Conservation (phyloP, 2,329 filamentous ascomycete genomes). For the Fusarium drepaniforme region DNA sequence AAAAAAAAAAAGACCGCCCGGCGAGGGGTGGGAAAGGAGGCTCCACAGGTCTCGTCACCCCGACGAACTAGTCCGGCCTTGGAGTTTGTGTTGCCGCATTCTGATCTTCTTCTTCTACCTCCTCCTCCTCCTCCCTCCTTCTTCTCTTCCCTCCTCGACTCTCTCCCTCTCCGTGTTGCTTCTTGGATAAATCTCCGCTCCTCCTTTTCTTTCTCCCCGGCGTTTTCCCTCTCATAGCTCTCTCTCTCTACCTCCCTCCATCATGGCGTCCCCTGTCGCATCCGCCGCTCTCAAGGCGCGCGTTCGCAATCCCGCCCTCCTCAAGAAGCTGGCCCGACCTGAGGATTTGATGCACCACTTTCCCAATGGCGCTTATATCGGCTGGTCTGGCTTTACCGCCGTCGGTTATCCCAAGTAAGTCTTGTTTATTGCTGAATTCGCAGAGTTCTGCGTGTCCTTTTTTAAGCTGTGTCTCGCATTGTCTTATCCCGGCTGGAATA, state of each 20-base stretch:
- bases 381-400: constrained; percentile 92
- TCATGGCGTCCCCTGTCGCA: constrained; percentile 66
- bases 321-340: constrained; percentile 83
- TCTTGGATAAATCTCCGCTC: constrained; percentile 37
- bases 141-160: constrained; percentile 17
- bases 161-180: constrained; percentile 9
- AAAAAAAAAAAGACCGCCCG: neutral
- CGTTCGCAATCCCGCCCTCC: constrained; percentile 79
- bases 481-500: neutral
- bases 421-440: neutral
- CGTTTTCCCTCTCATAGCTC: constrained; percentile 12
- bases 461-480: neutral
- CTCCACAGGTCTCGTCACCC: constrained; percentile 41
- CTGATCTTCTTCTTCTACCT: constrained; percentile 28
- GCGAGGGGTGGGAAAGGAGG: constrained; percentile 25
- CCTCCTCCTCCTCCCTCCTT: constrained; percentile 15
- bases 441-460: neutral
- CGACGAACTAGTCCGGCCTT: constrained; percentile 34
- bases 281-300: constrained; percentile 83
- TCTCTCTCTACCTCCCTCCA: neutral
- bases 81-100: constrained; percentile 19
- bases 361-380: constrained; percentile 87
- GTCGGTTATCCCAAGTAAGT: constrained; percentile 85
- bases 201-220: constrained; percentile 22
- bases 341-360: constrained; percentile 86